A percentile compares a stretch with the other conserved stretches of the same genome.
Evolutionary conservation across 2,329 filamentous ascomycete species (phyloP).

Genomic region (Xylaria sp.): DNA sequence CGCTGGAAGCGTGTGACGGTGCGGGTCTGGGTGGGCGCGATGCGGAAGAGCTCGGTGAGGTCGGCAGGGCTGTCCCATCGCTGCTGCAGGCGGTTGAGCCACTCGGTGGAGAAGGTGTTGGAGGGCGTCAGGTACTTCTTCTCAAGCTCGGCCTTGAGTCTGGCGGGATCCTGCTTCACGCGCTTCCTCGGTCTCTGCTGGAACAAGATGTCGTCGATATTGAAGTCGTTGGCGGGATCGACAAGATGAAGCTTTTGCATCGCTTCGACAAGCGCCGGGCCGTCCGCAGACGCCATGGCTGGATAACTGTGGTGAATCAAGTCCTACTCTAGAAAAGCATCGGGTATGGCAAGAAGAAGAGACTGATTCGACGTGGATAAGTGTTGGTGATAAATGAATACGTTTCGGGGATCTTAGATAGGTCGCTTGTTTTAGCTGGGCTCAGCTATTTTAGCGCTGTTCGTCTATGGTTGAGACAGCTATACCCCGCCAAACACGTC

Average conservation of each 20-base stretch:
- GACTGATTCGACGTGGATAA: not conserved
- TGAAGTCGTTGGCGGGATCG: constrained; percentile 49
- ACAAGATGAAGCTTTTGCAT: constrained; percentile 63
- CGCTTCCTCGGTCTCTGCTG: constrained; percentile 56
- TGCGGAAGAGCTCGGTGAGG: constrained; percentile 83
- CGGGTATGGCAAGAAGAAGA: not conserved
- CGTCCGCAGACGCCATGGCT: constrained; percentile 44
- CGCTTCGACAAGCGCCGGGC: constrained; percentile 57
- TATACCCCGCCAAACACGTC: constrained; percentile 40
- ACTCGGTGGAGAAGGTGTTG: constrained; percentile 80
- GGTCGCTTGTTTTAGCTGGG: not conserved
- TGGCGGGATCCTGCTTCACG: constrained; percentile 65
- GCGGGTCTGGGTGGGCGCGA: constrained; percentile 90
- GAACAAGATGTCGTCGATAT: constrained; percentile 70
- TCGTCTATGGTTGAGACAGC: not conserved
- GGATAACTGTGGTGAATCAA: not conserved
- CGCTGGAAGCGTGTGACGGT: constrained; percentile 94
- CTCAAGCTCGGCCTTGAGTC: constrained; percentile 78
- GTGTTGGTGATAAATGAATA: not conserved
- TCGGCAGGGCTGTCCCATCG: constrained; percentile 85
- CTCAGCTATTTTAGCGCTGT: not conserved
- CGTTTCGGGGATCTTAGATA: not conserved
- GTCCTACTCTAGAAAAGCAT: not conserved
- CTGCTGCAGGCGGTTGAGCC: constrained; percentile 91
- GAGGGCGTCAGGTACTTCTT: constrained; percentile 82